Evolutionary conservation across 805 yeast genomes (phyloP).

Genomic region (Schwanniomyces polymorphus): DNA sequence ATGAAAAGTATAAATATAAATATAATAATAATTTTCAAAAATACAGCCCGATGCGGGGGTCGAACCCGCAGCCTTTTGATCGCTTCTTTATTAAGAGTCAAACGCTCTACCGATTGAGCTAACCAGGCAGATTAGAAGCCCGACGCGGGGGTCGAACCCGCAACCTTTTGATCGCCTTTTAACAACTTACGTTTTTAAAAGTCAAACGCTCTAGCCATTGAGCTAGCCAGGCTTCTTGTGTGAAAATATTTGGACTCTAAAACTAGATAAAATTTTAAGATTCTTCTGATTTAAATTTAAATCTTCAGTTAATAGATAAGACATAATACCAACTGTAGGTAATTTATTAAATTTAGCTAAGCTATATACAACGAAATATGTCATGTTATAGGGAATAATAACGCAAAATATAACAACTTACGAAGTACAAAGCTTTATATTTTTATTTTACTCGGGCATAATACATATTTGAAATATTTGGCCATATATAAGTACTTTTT

Average conservation of each 20-base stretch:
- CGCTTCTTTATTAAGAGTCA: background rate
- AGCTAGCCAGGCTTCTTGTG: slow-evolving; percentile 1
- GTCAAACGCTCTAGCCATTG: slow-evolving; percentile 5
- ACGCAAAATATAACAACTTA: too few species aligned
- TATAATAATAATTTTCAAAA: too few species aligned
- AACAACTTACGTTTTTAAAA: background rate
- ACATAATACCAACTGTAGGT: too few species aligned
- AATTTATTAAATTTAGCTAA: too few species aligned
- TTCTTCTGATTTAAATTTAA: too few species aligned
- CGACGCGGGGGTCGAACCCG: slow-evolving; percentile 4
- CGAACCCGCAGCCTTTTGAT: slow-evolving; percentile 1
- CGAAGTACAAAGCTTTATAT: too few species aligned
- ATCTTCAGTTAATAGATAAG: too few species aligned
- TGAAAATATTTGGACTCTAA: background rate
- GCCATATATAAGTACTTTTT: background rate
- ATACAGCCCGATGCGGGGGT: slow-evolving; percentile 1
- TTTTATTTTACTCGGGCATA: too few species aligned
- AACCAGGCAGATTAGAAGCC: background rate
- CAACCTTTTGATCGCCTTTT: slow-evolving; percentile 3
- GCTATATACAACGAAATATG: too few species aligned
- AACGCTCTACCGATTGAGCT: slow-evolving; percentile 1
- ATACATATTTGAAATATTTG: background rate
- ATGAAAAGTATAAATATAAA: too few species aligned
- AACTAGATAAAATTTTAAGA: too few species aligned
- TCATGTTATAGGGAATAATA: too few species aligned